Percentiles rank a stretch among this genome's conserved stretches.
Conservation (phyloP, 371 early-diverging fungal genomes). For the Zychaea mexicana region DNA sequence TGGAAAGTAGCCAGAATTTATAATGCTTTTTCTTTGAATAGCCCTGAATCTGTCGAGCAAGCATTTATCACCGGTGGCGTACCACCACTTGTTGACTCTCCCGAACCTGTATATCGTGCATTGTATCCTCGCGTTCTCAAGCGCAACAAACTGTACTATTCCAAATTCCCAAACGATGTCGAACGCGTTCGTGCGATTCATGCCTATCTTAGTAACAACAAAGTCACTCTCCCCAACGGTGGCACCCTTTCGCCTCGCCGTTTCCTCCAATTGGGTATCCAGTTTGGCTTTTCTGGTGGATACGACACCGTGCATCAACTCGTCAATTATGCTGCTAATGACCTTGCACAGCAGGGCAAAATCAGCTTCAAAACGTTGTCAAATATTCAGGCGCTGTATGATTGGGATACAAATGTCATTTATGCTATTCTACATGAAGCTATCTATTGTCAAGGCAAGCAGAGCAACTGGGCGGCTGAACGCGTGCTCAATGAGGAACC, state of each 20-base stretch:
- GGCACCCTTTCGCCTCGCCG: slow-evolving; percentile 68
- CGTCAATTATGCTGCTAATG: slow-evolving; percentile 53
- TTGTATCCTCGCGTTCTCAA: slow-evolving; percentile 63
- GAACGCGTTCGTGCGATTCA: slow-evolving; percentile 65
- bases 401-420: slow-evolving; percentile 66
- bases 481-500: slow-evolving; percentile 46
- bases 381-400: slow-evolving; percentile 41
- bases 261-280: slow-evolving; percentile 73
- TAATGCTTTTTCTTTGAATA: slow-evolving; percentile 12
- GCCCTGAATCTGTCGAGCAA: slow-evolving; percentile 65
- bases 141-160: slow-evolving; percentile 67
- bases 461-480: slow-evolving; percentile 74
- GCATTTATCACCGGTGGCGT: slow-evolving; percentile 77
- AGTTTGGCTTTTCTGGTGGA: slow-evolving; percentile 70
- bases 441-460: slow-evolving; percentile 67
- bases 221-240: slow-evolving; percentile 65
- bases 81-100: slow-evolving; percentile 66
- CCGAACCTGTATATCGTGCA: slow-evolving; percentile 66
- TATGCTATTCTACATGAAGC: slow-evolving; percentile 75
- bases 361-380: slow-evolving; percentile 55
- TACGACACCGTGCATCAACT: slow-evolving; percentile 66
- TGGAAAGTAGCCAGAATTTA: background rate
- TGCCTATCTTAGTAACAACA: slow-evolving; percentile 45
- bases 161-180: slow-evolving; percentile 64
- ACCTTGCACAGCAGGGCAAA: slow-evolving; percentile 49